Base-by-base conservation (phyloP, 2,329 filamentous ascomycete species). In the Penicillium sp. region DNA sequence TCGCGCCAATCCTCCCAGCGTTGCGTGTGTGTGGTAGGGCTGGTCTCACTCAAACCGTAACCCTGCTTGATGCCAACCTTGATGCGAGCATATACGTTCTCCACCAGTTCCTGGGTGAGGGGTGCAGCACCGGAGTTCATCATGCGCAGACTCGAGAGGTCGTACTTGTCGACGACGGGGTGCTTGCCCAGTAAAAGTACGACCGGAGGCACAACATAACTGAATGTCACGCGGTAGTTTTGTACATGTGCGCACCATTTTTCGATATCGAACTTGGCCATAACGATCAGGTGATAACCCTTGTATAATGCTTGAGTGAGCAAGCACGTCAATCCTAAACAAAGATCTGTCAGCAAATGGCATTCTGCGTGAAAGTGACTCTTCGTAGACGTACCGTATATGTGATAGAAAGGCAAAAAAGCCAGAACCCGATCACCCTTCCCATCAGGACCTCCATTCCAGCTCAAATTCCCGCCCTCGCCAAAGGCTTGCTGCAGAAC, bases 41-140 rank as follows among this genome's bases (percentile, higher is more conserved):
- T 89, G 14, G 92, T 96, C 80, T 98, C 94, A 5, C 88, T 92
- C 5, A 98, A 83, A 0, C 94, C 94, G 72, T 97, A 98, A 19
- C 91, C 93, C 78, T 98, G 94, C 81, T 97, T 97, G 62, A 97
- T 87, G 2, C 89, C 89, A 22, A 96, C 83, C 55, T 87, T 87
- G 60, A 95, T 85, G 7, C 93, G 86, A 22, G 85, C 77, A 81
- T 91, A 91, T 3, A 95, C 85, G 8, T 87, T 84, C 58, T 92
- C 86, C 1, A 94, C 90, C 2, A 98, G 84, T 64, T 97, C 92
- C 35, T 82, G 81, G 0, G 92, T 94, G 43, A 97, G 80, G 0
- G 94, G 94, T 0, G 94, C 93, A 0, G 93, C 94, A 26, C 91
- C 94, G 0, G 87, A 93, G 77, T 93, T 95, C 81, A 97, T 82